phyloP scores from a whole-genome alignment of 257 asterid genomes.

The Henckelia pumila region DNA sequence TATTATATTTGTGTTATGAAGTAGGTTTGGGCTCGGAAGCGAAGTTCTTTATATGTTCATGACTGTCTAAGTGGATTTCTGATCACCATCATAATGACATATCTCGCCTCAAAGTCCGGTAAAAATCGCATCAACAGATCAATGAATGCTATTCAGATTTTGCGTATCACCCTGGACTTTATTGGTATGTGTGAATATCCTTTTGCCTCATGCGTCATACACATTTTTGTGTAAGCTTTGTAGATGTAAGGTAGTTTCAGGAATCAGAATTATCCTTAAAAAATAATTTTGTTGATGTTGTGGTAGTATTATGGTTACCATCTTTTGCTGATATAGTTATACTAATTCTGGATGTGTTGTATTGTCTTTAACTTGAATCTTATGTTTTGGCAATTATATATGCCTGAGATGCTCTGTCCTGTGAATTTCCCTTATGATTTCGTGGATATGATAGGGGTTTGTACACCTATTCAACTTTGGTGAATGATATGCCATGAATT shows the following conservation, averaged over 20 bases:
- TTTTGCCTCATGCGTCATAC: constrained; percentile 3
- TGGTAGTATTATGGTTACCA: not conserved
- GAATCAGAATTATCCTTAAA: not conserved
- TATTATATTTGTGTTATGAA: constrained; percentile 28
- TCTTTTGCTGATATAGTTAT: not conserved
- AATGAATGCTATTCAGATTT: constrained; percentile 76
- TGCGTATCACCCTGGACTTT: constrained; percentile 82
- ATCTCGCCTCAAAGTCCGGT: constrained; percentile 70
- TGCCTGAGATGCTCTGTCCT: not conserved
- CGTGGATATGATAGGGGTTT: not conserved
- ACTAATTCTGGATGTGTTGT: no score
- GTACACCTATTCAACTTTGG: not conserved
- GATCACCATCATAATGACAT: constrained; percentile 61
- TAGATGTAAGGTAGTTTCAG: constrained; percentile 1
- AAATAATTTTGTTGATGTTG: no score
- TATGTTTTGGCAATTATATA: no score
- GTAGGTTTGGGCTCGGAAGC: constrained; percentile 92
- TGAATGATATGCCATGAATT: not conserved
- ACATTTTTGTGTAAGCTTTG: constrained; percentile 12
- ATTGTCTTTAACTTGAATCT: no score
- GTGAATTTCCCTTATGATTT: not conserved
- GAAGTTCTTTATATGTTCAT: constrained; percentile 65
- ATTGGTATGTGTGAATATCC: constrained; percentile 52
- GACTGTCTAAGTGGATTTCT: constrained; percentile 91
- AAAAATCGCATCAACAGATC: constrained; percentile 62